Percentiles rank a stretch among this genome's conserved stretches.
These are phyloP conservation scores for Botrytis pseudocinerea DNA, from an alignment of 2,329 filamentous ascomycete species.

Conservation along the genomic window DNA sequence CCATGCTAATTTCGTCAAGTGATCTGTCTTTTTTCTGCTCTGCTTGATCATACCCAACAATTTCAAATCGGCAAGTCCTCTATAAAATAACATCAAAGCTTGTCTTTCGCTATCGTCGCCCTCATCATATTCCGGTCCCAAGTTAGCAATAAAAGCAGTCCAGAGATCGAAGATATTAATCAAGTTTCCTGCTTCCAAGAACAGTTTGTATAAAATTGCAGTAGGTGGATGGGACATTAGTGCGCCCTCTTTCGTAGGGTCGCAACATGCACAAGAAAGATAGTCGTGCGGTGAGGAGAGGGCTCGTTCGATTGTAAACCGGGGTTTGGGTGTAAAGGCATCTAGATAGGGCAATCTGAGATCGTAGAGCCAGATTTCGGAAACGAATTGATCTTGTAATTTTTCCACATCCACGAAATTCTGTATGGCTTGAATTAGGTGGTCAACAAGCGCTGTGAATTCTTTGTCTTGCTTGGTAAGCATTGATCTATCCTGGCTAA, in stretches of 20 bases:
- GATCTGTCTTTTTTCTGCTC: slow-evolving; percentile 89
- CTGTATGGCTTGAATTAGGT: slow-evolving; percentile 52
- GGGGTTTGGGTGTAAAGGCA: slow-evolving; percentile 74
- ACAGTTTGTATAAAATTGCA: slow-evolving; percentile 75
- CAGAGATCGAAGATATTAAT: slow-evolving; percentile 81
- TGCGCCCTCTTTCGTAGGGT: slow-evolving; percentile 49
- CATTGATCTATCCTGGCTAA: slow-evolving; percentile 71
- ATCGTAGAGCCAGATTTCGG: slow-evolving; percentile 77
- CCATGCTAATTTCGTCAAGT: slow-evolving; percentile 80
- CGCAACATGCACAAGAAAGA: slow-evolving; percentile 70
- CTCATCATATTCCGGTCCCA: slow-evolving; percentile 41
- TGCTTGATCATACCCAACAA: slow-evolving; percentile 84
- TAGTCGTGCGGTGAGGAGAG: slow-evolving; percentile 75
- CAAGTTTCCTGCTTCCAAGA: slow-evolving; percentile 72
- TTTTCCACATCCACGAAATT: slow-evolving; percentile 46
- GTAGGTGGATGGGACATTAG: slow-evolving; percentile 66
- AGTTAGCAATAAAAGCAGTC: slow-evolving; percentile 70
- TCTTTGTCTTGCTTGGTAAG: slow-evolving; percentile 70
- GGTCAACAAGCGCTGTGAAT: slow-evolving; percentile 66
- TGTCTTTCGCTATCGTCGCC: slow-evolving; percentile 53
- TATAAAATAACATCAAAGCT: slow-evolving; percentile 78
- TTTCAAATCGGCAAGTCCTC: slow-evolving; percentile 79
- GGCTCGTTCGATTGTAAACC: slow-evolving; percentile 68
- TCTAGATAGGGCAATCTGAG: slow-evolving; percentile 67
- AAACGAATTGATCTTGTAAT: slow-evolving; percentile 54